Evolutionary conservation across 768 basidiomycete species (phyloP).

Genomic region (Dacryopinax primogenitus): DNA sequence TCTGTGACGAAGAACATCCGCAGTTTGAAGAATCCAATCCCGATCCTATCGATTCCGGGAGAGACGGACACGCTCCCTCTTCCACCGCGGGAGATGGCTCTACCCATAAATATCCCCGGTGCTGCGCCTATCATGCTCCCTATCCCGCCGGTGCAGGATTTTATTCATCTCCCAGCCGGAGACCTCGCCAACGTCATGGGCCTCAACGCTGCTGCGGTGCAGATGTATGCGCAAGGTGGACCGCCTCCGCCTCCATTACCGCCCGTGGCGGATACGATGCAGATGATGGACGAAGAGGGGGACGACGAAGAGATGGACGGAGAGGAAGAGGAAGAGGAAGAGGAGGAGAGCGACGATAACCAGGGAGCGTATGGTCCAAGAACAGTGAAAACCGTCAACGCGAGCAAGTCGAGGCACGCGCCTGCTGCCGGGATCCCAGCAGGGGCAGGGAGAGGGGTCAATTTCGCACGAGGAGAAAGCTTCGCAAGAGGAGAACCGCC

Average conservation of each 20-base stretch:
- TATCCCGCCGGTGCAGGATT: not conserved
- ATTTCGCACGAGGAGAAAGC: not conserved
- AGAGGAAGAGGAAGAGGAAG: not conserved
- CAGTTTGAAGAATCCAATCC: not conserved
- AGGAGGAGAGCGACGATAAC: constrained; percentile 5
- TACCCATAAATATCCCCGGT: not conserved
- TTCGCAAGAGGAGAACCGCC: constrained; percentile 1
- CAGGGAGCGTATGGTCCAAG: not conserved
- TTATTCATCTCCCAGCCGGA: not conserved
- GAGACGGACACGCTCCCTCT: not conserved
- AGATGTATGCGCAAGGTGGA: not conserved
- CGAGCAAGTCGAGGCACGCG: not conserved
- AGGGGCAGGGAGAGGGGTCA: not conserved
- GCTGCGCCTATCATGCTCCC: not conserved
- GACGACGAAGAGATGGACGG: constrained; percentile 5
- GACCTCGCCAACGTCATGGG: not conserved
- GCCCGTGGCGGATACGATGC: not conserved
- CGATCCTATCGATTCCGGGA: not conserved
- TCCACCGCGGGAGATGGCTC: not conserved
- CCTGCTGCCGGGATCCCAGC: not conserved
- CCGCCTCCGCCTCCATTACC: not conserved
- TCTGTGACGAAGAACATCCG: constrained; percentile 6
- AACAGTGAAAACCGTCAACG: not conserved
- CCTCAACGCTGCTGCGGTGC: not conserved
- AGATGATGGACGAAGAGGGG: not conserved